phyloP scores from a whole-genome alignment of 2,329 filamentous ascomycete genomes.

The Thelonectria discophora region DNA sequence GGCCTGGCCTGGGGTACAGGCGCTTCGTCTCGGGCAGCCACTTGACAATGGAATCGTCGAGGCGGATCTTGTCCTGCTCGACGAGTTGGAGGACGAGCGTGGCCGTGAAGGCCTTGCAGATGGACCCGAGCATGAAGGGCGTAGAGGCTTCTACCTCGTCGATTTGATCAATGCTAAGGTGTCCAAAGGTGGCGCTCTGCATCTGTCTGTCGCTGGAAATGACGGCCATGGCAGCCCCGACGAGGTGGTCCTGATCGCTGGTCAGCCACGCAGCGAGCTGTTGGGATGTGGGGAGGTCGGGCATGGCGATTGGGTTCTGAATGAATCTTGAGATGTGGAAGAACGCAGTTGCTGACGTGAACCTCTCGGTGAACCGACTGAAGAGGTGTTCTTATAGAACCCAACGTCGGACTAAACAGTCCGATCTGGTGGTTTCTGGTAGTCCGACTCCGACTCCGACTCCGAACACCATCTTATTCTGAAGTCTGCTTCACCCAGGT shows the following conservation, averaged over 20 bases:
- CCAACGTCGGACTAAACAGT: background rate
- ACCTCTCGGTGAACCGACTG: background rate
- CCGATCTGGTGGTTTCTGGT: background rate
- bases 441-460: conserved; percentile 1
- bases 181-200: background rate
- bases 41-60: conserved; percentile 8
- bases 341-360: background rate
- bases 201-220: conserved; percentile 11
- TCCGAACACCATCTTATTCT: background rate
- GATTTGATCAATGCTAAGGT: background rate
- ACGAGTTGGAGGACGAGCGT: conserved; percentile 9
- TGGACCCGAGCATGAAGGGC: conserved; percentile 15
- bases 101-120: conserved; percentile 12
- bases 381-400: background rate
- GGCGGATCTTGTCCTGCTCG: background rate
- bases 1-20: background rate
- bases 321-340: background rate
- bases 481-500: background rate
- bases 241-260: background rate
- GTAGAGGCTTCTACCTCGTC: background rate
- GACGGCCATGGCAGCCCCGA: conserved; percentile 7
- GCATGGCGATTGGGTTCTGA: background rate
- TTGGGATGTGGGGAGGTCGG: background rate
- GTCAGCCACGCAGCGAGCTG: conserved; percentile 3
- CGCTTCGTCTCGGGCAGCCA: conserved; percentile 1